These are phyloP conservation scores for Yamadazyma akitaensis DNA, from an alignment of 805 yeast genomes.

Conservation along the genomic window DNA sequence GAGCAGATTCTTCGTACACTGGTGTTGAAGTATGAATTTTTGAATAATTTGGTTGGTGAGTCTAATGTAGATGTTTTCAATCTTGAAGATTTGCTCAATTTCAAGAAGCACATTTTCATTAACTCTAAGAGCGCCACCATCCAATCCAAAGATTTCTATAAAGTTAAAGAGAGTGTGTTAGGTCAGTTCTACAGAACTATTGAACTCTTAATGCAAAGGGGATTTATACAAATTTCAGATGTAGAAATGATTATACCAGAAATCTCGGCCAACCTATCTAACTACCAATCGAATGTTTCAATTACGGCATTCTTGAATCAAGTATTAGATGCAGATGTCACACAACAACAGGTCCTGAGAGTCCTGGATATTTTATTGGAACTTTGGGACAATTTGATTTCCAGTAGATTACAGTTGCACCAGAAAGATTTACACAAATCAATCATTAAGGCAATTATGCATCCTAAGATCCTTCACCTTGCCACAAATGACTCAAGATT, in stretches of 20 bases:
- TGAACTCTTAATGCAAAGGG: slow-evolving; percentile 2
- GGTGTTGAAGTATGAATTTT: slow-evolving; percentile 23
- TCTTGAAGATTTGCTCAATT: slow-evolving; percentile 16
- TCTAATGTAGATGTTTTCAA: slow-evolving; percentile 3
- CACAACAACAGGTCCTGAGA: slow-evolving; percentile 6
- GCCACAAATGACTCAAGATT: slow-evolving; percentile 30
- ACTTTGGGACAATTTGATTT: slow-evolving; percentile 58
- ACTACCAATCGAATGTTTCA: slow-evolving; percentile 23
- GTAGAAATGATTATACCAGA: slow-evolving; percentile 3
- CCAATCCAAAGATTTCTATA: slow-evolving; percentile 33
- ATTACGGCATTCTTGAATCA: slow-evolving; percentile 19
- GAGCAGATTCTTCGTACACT: slow-evolving; percentile 17
- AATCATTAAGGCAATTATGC: slow-evolving; percentile 51
- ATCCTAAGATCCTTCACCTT: slow-evolving; percentile 35
- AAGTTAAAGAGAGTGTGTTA: slow-evolving; percentile 37
- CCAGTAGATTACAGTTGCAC: slow-evolving; percentile 58
- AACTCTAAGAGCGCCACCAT: slow-evolving; percentile 13
- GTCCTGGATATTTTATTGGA: slow-evolving; percentile 33
- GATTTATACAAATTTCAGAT: background rate
- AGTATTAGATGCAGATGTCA: slow-evolving; percentile 12
- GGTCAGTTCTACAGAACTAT: slow-evolving; percentile 20
- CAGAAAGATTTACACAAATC: slow-evolving; percentile 62
- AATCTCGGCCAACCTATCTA: slow-evolving; percentile 13
- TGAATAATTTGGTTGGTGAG: slow-evolving; percentile 20
- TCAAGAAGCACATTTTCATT: slow-evolving; percentile 18